These are phyloP conservation scores for Ophiostoma sp. DNA, from an alignment of 2,329 filamentous ascomycete species.

Conservation along the genomic window DNA sequence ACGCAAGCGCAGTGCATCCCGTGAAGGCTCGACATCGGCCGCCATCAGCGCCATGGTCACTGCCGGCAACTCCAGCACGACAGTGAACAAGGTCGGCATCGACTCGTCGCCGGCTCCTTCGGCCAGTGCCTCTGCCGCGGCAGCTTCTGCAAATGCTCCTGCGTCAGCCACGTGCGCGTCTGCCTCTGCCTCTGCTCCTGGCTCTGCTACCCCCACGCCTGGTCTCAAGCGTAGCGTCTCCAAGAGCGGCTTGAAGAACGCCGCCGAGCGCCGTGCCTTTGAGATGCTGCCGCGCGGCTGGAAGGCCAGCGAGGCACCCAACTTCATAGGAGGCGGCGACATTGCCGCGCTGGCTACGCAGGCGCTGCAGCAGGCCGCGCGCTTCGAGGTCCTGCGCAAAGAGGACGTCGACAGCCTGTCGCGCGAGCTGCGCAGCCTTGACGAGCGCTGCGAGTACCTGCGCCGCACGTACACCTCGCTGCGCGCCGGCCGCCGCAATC, in stretches of 20 bases:
- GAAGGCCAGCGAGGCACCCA: conserved; percentile 47
- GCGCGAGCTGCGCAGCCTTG: conserved; percentile 67
- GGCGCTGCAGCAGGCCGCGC: conserved; percentile 55
- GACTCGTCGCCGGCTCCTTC: conserved; percentile 29
- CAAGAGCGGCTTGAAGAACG: conserved; percentile 40
- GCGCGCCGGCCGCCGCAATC: conserved; percentile 66
- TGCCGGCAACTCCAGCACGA: background rate
- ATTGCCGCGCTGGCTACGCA: conserved; percentile 51
- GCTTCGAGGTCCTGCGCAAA: conserved; percentile 59
- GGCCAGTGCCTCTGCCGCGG: background rate
- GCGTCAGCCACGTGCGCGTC: background rate
- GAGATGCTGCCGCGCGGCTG: conserved; percentile 57
- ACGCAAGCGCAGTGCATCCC: conserved; percentile 43
- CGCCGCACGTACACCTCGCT: conserved; percentile 71
- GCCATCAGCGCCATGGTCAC: conserved; percentile 18
- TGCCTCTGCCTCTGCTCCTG: background rate
- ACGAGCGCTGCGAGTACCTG: conserved; percentile 72
- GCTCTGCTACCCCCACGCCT: background rate
- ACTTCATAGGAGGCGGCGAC: conserved; percentile 45
- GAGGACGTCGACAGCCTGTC: conserved; percentile 62
- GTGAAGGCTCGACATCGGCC: conserved; percentile 18
- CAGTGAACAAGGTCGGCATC: background rate
- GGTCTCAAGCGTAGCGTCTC: conserved; percentile 39
- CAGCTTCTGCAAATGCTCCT: background rate
- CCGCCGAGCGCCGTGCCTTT: conserved; percentile 51